Conservation (phyloP, 129 eudicot species). For the Silybum marianum region DNA sequence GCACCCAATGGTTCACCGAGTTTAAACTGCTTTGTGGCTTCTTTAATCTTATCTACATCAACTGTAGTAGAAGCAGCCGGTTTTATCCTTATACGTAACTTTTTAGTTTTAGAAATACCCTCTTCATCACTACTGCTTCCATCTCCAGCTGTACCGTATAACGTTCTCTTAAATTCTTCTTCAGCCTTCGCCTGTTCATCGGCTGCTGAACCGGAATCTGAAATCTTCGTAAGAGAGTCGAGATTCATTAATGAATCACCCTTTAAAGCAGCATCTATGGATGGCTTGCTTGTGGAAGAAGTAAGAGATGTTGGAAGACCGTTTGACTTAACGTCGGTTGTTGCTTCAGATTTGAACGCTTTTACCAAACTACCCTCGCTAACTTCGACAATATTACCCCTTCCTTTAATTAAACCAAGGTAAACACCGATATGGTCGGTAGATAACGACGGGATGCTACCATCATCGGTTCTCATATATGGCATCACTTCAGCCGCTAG, state of each 20-base stretch:
- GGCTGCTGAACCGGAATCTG: slow-evolving; percentile 43
- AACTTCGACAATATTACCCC: slow-evolving; percentile 88
- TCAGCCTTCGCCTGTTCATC: slow-evolving; percentile 93
- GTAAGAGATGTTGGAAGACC: slow-evolving; percentile 49
- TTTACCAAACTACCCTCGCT: slow-evolving; percentile 88
- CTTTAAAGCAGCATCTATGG: slow-evolving; percentile 41
- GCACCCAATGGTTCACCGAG: slow-evolving; percentile 63
- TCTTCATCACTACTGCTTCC: slow-evolving; percentile 97
- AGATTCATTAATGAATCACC: slow-evolving; percentile 69
- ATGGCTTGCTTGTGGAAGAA: slow-evolving; percentile 43
- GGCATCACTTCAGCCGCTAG: slow-evolving; percentile 99
- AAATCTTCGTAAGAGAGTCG: slow-evolving; percentile 61
- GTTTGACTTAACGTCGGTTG: slow-evolving; percentile 44
- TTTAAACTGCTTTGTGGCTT: slow-evolving; percentile 90
- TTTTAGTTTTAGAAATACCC: slow-evolving; percentile 75
- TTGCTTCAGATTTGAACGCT: slow-evolving; percentile 58
- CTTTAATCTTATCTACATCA: slow-evolving; percentile 90
- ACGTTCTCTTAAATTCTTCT: slow-evolving; percentile 82
- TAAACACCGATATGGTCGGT: slow-evolving; percentile 96
- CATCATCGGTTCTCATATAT: slow-evolving; percentile 95
- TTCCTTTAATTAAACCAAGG: slow-evolving; percentile 83
- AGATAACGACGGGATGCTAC: slow-evolving; percentile 85
- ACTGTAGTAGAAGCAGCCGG: slow-evolving; percentile 73
- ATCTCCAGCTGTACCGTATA: slow-evolving; percentile 69
- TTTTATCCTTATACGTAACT: slow-evolving; percentile 66